Conservation (phyloP, 23 red algal genomes). For the Pyropia yezoensis region DNA sequence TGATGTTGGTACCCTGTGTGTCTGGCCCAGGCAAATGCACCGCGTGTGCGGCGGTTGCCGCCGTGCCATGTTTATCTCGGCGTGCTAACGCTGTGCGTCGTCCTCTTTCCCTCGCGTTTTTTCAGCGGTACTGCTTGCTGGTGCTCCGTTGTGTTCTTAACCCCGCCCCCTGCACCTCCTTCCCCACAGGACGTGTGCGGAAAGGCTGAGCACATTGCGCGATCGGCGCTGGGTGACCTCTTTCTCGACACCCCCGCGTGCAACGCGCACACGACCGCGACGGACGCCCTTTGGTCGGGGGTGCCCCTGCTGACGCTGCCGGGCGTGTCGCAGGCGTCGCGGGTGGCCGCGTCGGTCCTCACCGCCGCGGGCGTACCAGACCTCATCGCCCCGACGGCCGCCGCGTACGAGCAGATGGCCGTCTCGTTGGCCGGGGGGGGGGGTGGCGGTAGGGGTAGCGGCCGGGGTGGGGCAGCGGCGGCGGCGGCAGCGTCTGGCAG, state of each 20-base stretch:
- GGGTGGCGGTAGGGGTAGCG: constrained; percentile 28
- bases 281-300: constrained; percentile 74
- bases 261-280: constrained; percentile 73
- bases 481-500: no score
- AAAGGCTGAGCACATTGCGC: constrained; percentile 73
- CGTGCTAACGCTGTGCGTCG: no score
- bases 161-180: no score
- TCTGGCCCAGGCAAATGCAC: no score
- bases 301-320: constrained; percentile 66
- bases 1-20: no score
- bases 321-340: constrained; percentile 49
- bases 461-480: constrained; percentile 7
- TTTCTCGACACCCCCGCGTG: constrained; percentile 77
- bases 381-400: constrained; percentile 50
- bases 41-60: no score
- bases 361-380: constrained; percentile 64
- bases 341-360: constrained; percentile 65
- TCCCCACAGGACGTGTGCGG: constrained; percentile 34
- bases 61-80: no score
- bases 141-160: no score
- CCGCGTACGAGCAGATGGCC: constrained; percentile 66
- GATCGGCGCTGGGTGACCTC: constrained; percentile 59
- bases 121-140: no score
- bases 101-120: no score
- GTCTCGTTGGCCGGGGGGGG: constrained; percentile 49